Conservation (phyloP, 257 asterid genomes). For the Capsicum rhomboideum region DNA sequence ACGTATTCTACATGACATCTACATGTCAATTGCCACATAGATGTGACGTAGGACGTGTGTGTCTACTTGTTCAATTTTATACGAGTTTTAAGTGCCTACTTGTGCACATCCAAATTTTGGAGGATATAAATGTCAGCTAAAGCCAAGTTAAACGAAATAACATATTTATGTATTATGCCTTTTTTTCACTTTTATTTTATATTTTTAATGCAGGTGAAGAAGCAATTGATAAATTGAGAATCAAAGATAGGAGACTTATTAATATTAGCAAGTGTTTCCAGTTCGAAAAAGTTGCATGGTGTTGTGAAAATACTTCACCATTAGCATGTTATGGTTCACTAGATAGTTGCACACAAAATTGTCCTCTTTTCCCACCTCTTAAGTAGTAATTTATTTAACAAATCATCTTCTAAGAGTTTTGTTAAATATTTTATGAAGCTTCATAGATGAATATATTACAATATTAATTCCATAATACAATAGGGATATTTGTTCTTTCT, state of each 20-base stretch:
- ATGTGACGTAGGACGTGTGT: too few relatives aligned
- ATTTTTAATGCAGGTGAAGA: neutral
- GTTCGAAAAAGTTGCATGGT: neutral
- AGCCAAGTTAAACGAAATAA: too few relatives aligned
- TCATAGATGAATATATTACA: neutral
- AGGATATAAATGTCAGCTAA: too few relatives aligned
- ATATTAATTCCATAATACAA: neutral
- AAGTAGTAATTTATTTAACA: neutral
- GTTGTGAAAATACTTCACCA: neutral
- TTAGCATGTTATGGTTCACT: neutral
- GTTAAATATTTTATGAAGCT: neutral
- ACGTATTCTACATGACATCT: too few relatives aligned
- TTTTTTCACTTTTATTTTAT: too few relatives aligned
- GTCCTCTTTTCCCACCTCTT: neutral
- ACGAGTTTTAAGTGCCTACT: too few relatives aligned
- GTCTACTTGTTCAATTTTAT: too few relatives aligned
- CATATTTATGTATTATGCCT: too few relatives aligned
- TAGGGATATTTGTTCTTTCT: neutral
- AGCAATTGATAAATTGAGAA: neutral
- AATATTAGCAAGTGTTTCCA: neutral
- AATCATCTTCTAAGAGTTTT: neutral
- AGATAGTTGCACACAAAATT: neutral
- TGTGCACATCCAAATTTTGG: too few relatives aligned
- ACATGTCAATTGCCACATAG: too few relatives aligned
- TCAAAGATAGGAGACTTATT: neutral